These are phyloP conservation scores for Chaetomium sp. DNA, from an alignment of 2,329 filamentous ascomycete genomes.

Conservation along the genomic window DNA sequence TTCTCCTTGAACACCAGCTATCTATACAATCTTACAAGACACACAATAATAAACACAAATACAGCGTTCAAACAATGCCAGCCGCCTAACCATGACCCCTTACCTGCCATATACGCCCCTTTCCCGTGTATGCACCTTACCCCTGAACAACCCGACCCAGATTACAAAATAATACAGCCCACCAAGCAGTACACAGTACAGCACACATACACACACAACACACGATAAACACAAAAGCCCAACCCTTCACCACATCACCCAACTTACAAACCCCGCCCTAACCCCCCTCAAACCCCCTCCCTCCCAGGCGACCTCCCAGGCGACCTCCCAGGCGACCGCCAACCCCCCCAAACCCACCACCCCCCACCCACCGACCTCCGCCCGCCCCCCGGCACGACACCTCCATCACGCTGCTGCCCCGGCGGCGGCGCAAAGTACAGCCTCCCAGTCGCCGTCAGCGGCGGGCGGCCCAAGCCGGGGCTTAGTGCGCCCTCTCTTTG, in stretches of 20 bases:
- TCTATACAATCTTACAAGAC: background rate
- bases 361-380: conserved; percentile 5
- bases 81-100: too few relatives aligned
- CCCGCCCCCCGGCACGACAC: background rate
- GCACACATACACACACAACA: background rate
- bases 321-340: background rate
- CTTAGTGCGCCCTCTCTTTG: background rate
- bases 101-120: background rate
- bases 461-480: background rate
- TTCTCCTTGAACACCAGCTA: background rate
- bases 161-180: background rate
- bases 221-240: background rate
- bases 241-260: too few relatives aligned
- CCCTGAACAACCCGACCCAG: background rate
- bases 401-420: background rate
- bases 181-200: background rate
- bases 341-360: background rate
- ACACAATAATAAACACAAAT: background rate
- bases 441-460: background rate
- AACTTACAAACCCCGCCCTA: background rate
- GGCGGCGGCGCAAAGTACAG: conserved; percentile 5
- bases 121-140: background rate
- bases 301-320: background rate
- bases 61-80: background rate
- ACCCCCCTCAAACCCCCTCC: background rate